Percentiles rank a stretch among this genome's conserved stretches.
phyloP scores from a whole-genome alignment of 192 early-diverging fungal species.

The Coemansia sp. region DNA sequence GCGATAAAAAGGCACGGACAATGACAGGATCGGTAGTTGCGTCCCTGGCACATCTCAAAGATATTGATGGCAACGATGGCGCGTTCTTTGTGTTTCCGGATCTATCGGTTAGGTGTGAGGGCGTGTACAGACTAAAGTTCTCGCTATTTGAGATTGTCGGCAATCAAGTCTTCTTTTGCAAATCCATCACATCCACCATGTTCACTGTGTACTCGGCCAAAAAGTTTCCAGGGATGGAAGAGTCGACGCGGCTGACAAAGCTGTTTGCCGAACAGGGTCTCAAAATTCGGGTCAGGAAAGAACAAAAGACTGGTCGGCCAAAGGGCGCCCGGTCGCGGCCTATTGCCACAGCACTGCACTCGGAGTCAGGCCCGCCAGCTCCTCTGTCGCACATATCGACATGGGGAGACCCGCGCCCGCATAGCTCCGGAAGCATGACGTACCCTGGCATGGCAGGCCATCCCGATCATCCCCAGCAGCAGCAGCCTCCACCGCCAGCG shows the following conservation, averaged over 20 bases:
- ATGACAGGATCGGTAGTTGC: slow-evolving; percentile 95
- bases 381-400: slow-evolving; percentile 11
- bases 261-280: slow-evolving; percentile 96
- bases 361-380: slow-evolving; percentile 7
- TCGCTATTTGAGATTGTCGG: slow-evolving; percentile 90
- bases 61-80: slow-evolving; percentile 81
- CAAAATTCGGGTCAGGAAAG: slow-evolving; percentile 92
- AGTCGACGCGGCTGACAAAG: slow-evolving; percentile 84
- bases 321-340: slow-evolving; percentile 48
- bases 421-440: slow-evolving; percentile 11
- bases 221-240: slow-evolving; percentile 96
- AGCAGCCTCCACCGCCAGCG: slow-evolving; percentile 5
- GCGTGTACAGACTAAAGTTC: slow-evolving; percentile 79
- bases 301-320: slow-evolving; percentile 55
- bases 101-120: slow-evolving; percentile 91
- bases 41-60: slow-evolving; percentile 86
- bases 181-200: slow-evolving; percentile 78
- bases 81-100: slow-evolving; percentile 98
- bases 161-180: slow-evolving; percentile 86
- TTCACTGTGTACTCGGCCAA: slow-evolving; percentile 92
- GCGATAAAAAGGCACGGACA: slow-evolving; percentile 84
- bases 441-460: slow-evolving; percentile 19
- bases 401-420: slow-evolving; percentile 26
- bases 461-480: slow-evolving; percentile 13
- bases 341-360: slow-evolving; percentile 30